These are phyloP conservation scores for Phaseolus coccineus DNA, from an alignment of 331 rosid genomes.

Conservation along the genomic window DNA sequence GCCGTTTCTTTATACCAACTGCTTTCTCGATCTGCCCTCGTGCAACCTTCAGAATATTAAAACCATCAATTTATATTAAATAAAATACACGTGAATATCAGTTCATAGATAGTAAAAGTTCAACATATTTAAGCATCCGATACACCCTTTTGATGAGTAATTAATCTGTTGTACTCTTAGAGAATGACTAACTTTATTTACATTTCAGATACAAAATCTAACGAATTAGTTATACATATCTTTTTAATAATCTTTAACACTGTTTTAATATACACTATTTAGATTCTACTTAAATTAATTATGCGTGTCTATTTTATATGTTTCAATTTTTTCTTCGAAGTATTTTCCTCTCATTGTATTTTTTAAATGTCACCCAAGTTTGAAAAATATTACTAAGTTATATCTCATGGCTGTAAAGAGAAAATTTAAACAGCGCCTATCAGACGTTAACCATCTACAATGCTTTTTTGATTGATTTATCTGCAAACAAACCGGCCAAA, in stretches of 20 bases:
- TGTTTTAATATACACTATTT: background rate
- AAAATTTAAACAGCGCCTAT: constrained; percentile 1
- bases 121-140: background rate
- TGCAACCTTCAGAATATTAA: constrained; percentile 61
- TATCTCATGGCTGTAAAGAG: background rate
- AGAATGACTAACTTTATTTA: background rate
- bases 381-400: background rate
- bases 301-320: background rate
- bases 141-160: background rate
- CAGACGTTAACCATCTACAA: background rate
- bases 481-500: background rate
- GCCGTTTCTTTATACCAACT: constrained; percentile 58
- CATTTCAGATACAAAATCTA: background rate
- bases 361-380: background rate
- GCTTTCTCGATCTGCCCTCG: constrained; percentile 70
- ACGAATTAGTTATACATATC: background rate
- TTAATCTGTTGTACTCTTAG: background rate
- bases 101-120: background rate
- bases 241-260: background rate
- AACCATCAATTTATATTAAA: constrained; percentile 18
- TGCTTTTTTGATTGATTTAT: constrained; percentile 6
- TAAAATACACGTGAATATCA: background rate
- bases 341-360: background rate
- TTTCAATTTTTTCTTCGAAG: background rate
- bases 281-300: background rate